Evolutionary conservation across 495 filamentous ascomycete genomes (phyloP).

Genomic region (Penicillium soppii): DNA sequence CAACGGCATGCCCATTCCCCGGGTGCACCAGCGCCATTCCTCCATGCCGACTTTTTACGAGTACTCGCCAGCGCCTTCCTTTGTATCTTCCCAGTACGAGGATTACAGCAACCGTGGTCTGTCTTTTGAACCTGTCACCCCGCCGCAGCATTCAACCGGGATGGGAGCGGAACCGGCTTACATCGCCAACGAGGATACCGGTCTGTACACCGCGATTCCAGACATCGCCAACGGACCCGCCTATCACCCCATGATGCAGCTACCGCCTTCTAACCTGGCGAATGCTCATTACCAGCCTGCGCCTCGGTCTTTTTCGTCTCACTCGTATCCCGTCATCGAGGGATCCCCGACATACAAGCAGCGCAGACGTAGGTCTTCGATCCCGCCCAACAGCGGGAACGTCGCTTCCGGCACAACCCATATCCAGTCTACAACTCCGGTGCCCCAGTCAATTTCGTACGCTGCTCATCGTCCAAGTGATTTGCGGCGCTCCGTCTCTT

Average conservation of each 20-base stretch:
- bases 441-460: constrained; percentile 41
- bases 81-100: constrained; percentile 94
- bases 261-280: constrained; percentile 82
- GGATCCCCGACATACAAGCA: constrained; percentile 99
- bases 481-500: constrained; percentile 86
- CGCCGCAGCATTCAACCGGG: constrained; percentile 80
- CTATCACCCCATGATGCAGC: constrained; percentile 84
- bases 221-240: constrained; percentile 59
- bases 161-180: constrained; percentile 88
- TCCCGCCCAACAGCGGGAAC: constrained; percentile 69
- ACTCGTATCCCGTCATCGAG: constrained; percentile 93
- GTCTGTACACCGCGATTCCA: constrained; percentile 90
- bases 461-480: constrained; percentile 77
- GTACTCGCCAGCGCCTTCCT: constrained; percentile 96
- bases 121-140: constrained; percentile 94
- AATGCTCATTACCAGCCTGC: constrained; percentile 68
- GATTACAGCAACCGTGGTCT: constrained; percentile 96
- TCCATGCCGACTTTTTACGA: constrained; percentile 98
- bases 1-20: constrained; percentile 79
- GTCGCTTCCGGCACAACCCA: constrained; percentile 51
- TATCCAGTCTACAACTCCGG: constrained; percentile 36
- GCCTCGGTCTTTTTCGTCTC: constrained; percentile 70
- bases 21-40: constrained; percentile 84
- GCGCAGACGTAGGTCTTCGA: constrained; percentile 85
- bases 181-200: constrained; percentile 95